Evolutionary conservation across 2,329 filamentous ascomycete genomes (phyloP), one percentile per base, ranked within the genome.

Genomic region (Cadophora gregata): DNA sequence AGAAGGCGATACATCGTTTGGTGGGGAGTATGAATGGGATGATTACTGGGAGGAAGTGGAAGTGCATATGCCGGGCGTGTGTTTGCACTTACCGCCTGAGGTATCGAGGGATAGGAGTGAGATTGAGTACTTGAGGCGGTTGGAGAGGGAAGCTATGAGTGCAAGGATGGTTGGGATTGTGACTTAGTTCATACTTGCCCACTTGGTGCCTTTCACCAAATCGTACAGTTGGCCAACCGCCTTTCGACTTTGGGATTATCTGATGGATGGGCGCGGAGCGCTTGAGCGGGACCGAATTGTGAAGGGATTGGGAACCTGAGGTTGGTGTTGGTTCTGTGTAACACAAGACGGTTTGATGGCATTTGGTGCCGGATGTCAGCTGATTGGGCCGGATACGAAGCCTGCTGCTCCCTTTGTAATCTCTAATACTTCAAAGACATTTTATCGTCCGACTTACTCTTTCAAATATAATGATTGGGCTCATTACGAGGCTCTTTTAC

Each of bases 71-170:
- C 36, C 25, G 0, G 61, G 21, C 1, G 24, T 25, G 6, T 64
- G 24, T 24, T 51, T 64, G 38, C 62, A 59, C 9, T 21, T 64
- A 8, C 62, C 62, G 10, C 36, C 42, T 25, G 27, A 55, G 25
- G 31, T 64, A n/a, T 58, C 50, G 12, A 50, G 53, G 31, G 62
- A 64, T 38, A 51, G 8, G 55, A 59, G 53, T 14, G 62, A 64
- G 45, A 64, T 64, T 51, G 62, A 64, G 62, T 64, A 59, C 12
- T 24, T 64, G 42, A 29, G 62, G 38, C 53, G 62, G 5, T 16
- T 64, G 53, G 38, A 64, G 29, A 48, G 53, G 21, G 62, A 59
- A 21, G 55, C 55, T 16, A 36, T 64, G 51, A 51, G 48, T 51
- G 59, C 29, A 16, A 47, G 25, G 48, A 9, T 29, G 16, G 10